These are phyloP conservation scores for Rubia balearica DNA, from an alignment of 305 asterid species.

Conservation along the genomic window DNA sequence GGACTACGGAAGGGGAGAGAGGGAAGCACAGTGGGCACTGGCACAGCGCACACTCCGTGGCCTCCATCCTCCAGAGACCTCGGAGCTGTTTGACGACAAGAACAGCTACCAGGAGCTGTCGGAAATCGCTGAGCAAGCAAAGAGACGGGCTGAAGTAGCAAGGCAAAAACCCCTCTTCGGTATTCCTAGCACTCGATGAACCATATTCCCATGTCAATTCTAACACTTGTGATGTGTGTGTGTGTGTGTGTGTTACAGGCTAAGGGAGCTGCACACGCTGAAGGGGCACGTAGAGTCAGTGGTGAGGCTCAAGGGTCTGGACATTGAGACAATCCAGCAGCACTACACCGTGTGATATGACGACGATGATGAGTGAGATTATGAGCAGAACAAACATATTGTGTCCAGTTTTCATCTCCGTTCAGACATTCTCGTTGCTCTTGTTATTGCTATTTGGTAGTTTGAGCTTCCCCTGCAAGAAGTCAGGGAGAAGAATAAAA, in stretches of 20 bases:
- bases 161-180: conserved; percentile 18
- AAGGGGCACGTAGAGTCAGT: conserved; percentile 54
- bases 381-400: background rate
- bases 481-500: conserved; percentile 9
- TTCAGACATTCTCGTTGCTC: conserved; percentile 2
- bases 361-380: conserved; percentile 1
- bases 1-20: conserved; percentile 59
- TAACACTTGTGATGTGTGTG: background rate
- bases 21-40: conserved; percentile 82
- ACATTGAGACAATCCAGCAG: conserved; percentile 46
- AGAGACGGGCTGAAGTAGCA: conserved; percentile 48
- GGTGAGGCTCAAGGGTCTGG: conserved; percentile 46
- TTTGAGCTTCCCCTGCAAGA: conserved; percentile 5
- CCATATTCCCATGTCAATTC: background rate
- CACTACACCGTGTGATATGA: conserved; percentile 37
- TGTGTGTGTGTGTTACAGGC: conserved; percentile 18
- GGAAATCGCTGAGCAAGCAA: conserved; percentile 48
- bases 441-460: background rate
- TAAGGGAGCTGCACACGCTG: conserved; percentile 46
- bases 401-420: conserved; percentile 1
- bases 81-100: conserved; percentile 25
- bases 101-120: conserved; percentile 35
- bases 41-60: conserved; percentile 73
- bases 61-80: conserved; percentile 45
- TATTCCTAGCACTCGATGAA: background rate